Percentiles rank a stretch among this genome's conserved stretches.
Evolutionary conservation across 1,284 basidiomycete genomes (phyloP).

Genomic region (Cutaneotrichosporon dermatis): DNA sequence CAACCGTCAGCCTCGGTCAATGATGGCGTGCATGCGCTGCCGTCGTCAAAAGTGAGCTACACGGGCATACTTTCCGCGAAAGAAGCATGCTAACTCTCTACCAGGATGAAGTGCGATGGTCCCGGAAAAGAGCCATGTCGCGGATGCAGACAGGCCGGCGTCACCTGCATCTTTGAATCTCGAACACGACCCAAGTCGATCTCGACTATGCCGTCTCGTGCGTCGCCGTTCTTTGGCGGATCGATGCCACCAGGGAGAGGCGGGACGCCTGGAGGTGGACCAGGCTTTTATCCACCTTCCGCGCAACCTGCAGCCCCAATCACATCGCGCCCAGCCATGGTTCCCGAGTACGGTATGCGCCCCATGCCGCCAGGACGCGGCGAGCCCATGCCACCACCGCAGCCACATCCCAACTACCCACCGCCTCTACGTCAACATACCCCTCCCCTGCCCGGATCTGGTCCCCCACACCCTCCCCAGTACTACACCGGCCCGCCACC

Average conservation of each 20-base stretch:
- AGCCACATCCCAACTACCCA: constrained; percentile 12
- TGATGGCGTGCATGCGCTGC: constrained; percentile 46
- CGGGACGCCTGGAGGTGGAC: constrained; percentile 19
- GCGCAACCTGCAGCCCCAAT: constrained; percentile 36
- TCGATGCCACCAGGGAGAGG: constrained; percentile 25
- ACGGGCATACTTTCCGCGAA: no score
- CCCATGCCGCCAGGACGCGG: constrained; percentile 16
- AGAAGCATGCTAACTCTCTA: constrained; percentile 7
- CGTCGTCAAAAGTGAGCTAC: constrained; percentile 37
- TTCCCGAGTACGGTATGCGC: constrained; percentile 30
- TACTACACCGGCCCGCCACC: constrained; percentile 13
- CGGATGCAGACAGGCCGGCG: constrained; percentile 43
- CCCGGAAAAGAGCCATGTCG: constrained; percentile 41
- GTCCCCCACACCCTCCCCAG: not conserved
- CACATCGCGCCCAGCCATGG: constrained; percentile 28
- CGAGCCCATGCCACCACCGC: constrained; percentile 41
- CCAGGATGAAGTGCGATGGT: constrained; percentile 47
- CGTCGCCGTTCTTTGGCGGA: constrained; percentile 32
- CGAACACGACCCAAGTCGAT: constrained; percentile 43
- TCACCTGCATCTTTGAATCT: constrained; percentile 43
- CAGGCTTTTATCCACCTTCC: constrained; percentile 32
- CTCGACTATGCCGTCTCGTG: constrained; percentile 32
- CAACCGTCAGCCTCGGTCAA: constrained; percentile 41
- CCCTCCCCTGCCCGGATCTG: not conserved
- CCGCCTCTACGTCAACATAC: constrained; percentile 16